phyloP scores from a whole-genome alignment of 495 filamentous ascomycete genomes.

The Penicillium daleae region DNA sequence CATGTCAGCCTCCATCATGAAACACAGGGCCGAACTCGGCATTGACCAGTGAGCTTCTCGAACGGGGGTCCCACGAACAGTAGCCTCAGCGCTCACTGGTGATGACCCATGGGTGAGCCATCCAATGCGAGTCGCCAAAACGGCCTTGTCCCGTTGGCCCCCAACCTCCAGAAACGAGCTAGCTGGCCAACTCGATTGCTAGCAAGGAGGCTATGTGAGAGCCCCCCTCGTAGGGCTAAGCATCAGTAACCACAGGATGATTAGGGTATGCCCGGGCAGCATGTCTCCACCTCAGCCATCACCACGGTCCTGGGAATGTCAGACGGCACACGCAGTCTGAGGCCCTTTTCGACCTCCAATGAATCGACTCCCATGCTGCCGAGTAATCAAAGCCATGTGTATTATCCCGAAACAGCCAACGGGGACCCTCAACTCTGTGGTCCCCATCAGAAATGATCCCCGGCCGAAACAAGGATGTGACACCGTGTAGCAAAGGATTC shows the following conservation, averaged over 20 bases:
- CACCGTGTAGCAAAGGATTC: too few species aligned
- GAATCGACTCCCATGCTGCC: not conserved
- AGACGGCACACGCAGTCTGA: not conserved
- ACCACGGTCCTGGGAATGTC: slow-evolving; percentile 21
- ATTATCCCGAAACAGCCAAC: too few species aligned
- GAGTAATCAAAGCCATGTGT: not conserved
- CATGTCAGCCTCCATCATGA: not conserved
- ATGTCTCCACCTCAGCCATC: slow-evolving; percentile 19
- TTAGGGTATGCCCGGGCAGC: slow-evolving; percentile 17
- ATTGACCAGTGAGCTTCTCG: not conserved
- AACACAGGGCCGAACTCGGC: not conserved
- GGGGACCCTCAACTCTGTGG: not conserved
- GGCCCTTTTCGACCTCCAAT: not conserved
- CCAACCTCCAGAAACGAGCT: not conserved
- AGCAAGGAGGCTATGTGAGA: not conserved
- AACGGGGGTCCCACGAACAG: not conserved
- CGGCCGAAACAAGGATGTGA: not conserved
- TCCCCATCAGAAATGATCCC: not conserved
- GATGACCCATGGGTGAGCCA: not conserved
- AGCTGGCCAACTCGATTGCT: not conserved
- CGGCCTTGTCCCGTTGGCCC: not conserved
- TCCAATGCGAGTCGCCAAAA: not conserved
- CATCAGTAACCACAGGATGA: slow-evolving; percentile 13
- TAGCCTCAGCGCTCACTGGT: not conserved
- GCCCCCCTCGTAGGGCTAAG: slow-evolving; percentile 4